Evolutionary conservation across 2,329 filamentous ascomycete genomes (phyloP).

Genomic region (Aspergillus luchuensis): DNA sequence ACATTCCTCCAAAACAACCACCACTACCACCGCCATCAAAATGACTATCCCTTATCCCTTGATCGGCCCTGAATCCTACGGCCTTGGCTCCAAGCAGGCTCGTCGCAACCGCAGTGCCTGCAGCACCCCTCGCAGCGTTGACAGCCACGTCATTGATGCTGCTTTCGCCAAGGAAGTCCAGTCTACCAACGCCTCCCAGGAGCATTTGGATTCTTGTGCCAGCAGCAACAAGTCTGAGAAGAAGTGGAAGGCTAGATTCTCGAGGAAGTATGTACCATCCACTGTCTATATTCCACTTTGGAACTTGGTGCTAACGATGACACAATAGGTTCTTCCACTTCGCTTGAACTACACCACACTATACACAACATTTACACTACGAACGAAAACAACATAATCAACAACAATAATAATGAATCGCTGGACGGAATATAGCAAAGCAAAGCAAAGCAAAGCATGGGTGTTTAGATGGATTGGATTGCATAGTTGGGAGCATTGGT

Average conservation of each 20-base stretch:
- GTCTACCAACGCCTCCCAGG: background rate
- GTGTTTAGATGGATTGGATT: too few relatives aligned
- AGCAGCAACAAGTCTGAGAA: background rate
- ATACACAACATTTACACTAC: too few relatives aligned
- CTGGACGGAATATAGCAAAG: too few relatives aligned
- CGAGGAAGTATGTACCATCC: background rate
- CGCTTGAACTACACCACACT: too few relatives aligned
- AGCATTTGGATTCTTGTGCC: background rate
- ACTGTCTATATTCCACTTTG: too few relatives aligned
- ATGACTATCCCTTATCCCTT: constrained; percentile 3
- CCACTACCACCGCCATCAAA: background rate
- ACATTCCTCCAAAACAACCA: background rate
- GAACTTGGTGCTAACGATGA: too few relatives aligned
- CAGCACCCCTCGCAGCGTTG: background rate
- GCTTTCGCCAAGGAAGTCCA: background rate
- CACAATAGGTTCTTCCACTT: too few relatives aligned
- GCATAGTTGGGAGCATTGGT: too few relatives aligned
- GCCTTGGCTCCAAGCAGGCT: background rate
- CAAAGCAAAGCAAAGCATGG: too few relatives aligned
- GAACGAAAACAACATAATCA: too few relatives aligned
- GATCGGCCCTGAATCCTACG: constrained; percentile 3
- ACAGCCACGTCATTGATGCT: background rate
- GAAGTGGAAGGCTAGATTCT: background rate
- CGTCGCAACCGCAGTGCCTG: background rate
- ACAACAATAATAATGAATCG: too few relatives aligned